phyloP scores from a whole-genome alignment of 495 filamentous ascomycete species.

The Monascus purpureus region DNA sequence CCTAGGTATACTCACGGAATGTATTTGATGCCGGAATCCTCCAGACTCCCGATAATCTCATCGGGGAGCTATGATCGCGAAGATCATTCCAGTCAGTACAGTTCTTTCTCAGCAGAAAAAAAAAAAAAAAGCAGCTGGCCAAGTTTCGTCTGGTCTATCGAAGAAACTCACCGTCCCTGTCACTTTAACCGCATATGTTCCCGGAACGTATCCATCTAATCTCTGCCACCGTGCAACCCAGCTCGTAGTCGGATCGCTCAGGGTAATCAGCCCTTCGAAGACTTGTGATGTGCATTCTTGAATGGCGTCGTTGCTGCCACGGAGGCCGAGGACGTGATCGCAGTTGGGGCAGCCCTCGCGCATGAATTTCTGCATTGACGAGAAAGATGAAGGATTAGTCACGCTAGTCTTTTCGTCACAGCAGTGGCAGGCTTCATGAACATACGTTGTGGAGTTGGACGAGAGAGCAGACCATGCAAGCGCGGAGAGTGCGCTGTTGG shows the following conservation, averaged over 20 bases:
- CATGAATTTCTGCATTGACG: conserved; percentile 49
- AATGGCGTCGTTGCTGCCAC: conserved; percentile 62
- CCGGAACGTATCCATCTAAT: conserved; percentile 71
- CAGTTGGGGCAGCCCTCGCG: conserved; percentile 91
- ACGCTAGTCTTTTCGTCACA: too few species aligned
- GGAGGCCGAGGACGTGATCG: conserved; percentile 74
- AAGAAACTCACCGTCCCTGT: conserved; percentile 50
- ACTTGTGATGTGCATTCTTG: conserved; percentile 89
- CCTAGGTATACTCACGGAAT: conserved; percentile 36
- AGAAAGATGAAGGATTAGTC: conserved; percentile 3
- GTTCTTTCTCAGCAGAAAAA: too few species aligned
- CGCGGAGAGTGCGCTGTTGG: conserved; percentile 70
- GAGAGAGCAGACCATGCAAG: conserved; percentile 96
- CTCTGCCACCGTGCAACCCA: conserved; percentile 95
- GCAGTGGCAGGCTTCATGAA: too few species aligned
- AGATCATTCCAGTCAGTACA: too few species aligned
- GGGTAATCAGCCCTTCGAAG: conserved; percentile 75
- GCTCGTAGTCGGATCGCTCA: conserved; percentile 60
- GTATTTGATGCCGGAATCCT: conserved; percentile 57
- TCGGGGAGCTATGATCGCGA: conserved; percentile 34
- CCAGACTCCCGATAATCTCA: conserved; percentile 48
- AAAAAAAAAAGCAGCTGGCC: conserved; percentile 1
- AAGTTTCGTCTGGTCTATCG: too few species aligned
- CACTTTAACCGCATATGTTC: conserved; percentile 90
- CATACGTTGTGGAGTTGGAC: conserved; percentile 65